These are phyloP conservation scores for Annulohypoxylon truncatum DNA, from an alignment of 2,329 filamentous ascomycete genomes.

Conservation along the genomic window DNA sequence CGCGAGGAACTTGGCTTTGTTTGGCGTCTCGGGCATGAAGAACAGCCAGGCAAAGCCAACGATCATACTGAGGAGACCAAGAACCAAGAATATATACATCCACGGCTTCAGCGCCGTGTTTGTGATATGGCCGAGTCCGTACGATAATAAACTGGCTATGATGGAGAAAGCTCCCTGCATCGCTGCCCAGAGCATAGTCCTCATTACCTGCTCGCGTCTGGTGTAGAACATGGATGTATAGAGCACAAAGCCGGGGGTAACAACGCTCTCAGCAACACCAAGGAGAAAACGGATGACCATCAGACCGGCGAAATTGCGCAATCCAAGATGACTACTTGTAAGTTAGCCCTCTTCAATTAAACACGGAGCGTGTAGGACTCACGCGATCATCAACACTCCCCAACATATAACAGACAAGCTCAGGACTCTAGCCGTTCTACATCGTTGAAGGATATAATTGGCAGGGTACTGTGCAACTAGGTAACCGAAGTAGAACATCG, in stretches of 20 bases:
- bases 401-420: slow-evolving; percentile 33
- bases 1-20: slow-evolving; percentile 34
- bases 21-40: slow-evolving; percentile 38
- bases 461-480: slow-evolving; percentile 18
- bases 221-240: slow-evolving; percentile 37
- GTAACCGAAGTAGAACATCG: slow-evolving; percentile 33
- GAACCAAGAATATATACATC: slow-evolving; percentile 40
- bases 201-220: slow-evolving; percentile 46
- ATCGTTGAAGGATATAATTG: slow-evolving; percentile 36
- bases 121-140: slow-evolving; percentile 45
- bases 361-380: background rate
- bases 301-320: slow-evolving; percentile 47
- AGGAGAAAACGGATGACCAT: slow-evolving; percentile 33
- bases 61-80: slow-evolving; percentile 34
- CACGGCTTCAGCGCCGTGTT: slow-evolving; percentile 39
- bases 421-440: slow-evolving; percentile 36
- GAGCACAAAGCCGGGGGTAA: slow-evolving; percentile 34
- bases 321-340: slow-evolving; percentile 31
- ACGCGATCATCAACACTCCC: slow-evolving; percentile 40
- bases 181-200: slow-evolving; percentile 33
- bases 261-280: slow-evolving; percentile 30
- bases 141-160: slow-evolving; percentile 40
- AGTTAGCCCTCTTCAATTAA: slow-evolving; percentile 5
- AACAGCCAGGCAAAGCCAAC: slow-evolving; percentile 32
- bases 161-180: slow-evolving; percentile 42